phyloP scores from a whole-genome alignment of 441 rosid genomes.

The Corymbia citriodora region DNA sequence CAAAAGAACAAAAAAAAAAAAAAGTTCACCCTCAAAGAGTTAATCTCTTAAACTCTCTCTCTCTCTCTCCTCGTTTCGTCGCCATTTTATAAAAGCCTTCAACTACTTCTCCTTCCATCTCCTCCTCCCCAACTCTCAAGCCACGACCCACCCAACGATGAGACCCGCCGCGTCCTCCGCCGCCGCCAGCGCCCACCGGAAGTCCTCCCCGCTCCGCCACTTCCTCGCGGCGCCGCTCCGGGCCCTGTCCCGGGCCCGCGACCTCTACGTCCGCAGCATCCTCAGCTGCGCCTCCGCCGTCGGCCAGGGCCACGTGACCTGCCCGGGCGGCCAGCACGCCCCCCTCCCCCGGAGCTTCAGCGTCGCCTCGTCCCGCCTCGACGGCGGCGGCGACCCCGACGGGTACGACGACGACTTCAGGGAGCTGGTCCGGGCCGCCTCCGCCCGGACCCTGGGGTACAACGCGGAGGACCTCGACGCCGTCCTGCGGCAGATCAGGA shows the following conservation, averaged over 20 bases:
- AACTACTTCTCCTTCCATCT: neutral
- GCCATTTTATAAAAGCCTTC: neutral
- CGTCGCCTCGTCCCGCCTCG: slow-evolving; percentile 26
- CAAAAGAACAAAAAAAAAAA: neutral
- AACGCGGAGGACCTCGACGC: slow-evolving; percentile 52
- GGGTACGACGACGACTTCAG: slow-evolving; percentile 39
- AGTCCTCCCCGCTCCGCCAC: neutral
- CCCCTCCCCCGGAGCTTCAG: slow-evolving; percentile 63
- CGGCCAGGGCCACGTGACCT: slow-evolving; percentile 8
- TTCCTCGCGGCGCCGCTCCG: slow-evolving; percentile 40
- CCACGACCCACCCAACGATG: neutral
- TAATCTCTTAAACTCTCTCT: neutral
- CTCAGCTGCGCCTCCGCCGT: slow-evolving; percentile 35
- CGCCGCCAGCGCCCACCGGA: slow-evolving; percentile 7
- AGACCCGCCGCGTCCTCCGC: slow-evolving; percentile 12
- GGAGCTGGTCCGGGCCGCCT: slow-evolving; percentile 73
- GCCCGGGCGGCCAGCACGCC: slow-evolving; percentile 11
- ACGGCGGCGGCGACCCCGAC: neutral
- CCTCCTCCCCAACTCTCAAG: neutral
- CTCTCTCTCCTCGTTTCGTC: neutral
- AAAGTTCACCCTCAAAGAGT: neutral
- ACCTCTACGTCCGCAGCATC: slow-evolving; percentile 68
- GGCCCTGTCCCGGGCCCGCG: slow-evolving; percentile 57
- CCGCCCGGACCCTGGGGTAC: slow-evolving; percentile 43
- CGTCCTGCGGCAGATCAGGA: slow-evolving; percentile 25